Evolutionary conservation across 73 alveolate species (phyloP), one percentile per base, ranked within the genome.

Genomic region (Stentor roeselii): DNA sequence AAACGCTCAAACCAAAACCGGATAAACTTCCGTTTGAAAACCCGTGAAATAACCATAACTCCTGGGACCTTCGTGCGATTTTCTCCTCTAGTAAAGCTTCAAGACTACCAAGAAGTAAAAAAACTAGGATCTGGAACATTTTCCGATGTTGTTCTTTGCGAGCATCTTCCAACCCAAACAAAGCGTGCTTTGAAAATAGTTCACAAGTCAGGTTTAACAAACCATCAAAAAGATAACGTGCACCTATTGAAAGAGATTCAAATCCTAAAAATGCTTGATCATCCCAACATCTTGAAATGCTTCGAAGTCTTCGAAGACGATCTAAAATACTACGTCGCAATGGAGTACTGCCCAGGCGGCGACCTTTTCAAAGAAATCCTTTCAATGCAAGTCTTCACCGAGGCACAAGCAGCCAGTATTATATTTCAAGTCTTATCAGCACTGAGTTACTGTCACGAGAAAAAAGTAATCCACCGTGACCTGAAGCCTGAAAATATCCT

Each of bases 401-500:
- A 96, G 90, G 82, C 84, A 67, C 97, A 95, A 83, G 94, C 97
- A 35, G 90, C 99, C 0, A 82, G 91, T 74, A 86, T 96, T 2
- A 87, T 96, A 95, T 90, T 93, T 78, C 97, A 96, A 87, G 90
- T 96, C 3, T 86, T 96, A 37, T 92, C 98, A 36, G 98, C 98
- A 32, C 92, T 96, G 40, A 91, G 88, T 80, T 96, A 94, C 87
- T 96, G 98, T 78, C 99, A 96, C 92, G 87, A 92, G 83, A 91
- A 82, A 82, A 86, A 88, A 60, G 92, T 96, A 21, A 95, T 96
- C 40, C 99, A 96, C 78, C 60, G 92, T 42, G 92, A 87, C 84
- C 34, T 87, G 50, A 87, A 87, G 40, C 92, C 92, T 27, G 92
- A 87, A 67, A 87, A 87, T 50, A 78, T 87, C 32, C 87, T 87